Base-by-base conservation (phyloP, 23 red algal genomes). In the Gracilaria gracilis region DNA sequence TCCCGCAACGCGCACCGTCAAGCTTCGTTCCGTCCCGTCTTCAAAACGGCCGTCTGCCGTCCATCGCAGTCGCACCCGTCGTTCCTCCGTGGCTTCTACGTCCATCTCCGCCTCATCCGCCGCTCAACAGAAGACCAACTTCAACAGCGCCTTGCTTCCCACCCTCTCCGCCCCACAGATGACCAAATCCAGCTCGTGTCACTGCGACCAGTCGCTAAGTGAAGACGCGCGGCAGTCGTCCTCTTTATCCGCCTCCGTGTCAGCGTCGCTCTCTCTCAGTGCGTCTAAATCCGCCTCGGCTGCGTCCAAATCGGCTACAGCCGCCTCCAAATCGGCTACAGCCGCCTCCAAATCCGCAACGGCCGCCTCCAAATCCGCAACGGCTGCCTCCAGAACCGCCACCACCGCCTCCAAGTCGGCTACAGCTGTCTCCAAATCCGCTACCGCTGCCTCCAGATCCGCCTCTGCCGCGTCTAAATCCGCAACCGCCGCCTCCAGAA, bases 161-260 rank as follows among this genome's bases (percentile, higher is more conserved):
- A 34, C 72, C 7, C 8, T 77, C 21, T 51, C 72, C 40, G 21
- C 38, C 1, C 21, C 31, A 50, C 39, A 23, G 24, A 49, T 34
- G 9, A 25, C 38, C 72, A 77, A 77, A 20, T 77, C 72, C 1
- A 77, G 72, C 46, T 77, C 72, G 4, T 77, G 72, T 15, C 72
- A 77, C 20, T 77, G 72, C 38, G 72, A 77, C 20, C 38, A 25
- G 2, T 29, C 72, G 38, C 72, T 51, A 20, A 49, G 42, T 0
- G 72, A 13, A 4, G 7, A 34, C 0, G 51, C 51, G 8, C 1
- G 9, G 14, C 9, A 20, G 2, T 1, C 51, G 9, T 6, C 1
- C 16, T 15, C 17, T 15, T 55, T 15, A 15, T 48, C 44, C 44
- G 12, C 7, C 12, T 9, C 51, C 14, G 14, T 55, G 51, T 55